Conservation (phyloP, 2,329 filamentous ascomycete genomes). For the Aureobasidium sp. region DNA sequence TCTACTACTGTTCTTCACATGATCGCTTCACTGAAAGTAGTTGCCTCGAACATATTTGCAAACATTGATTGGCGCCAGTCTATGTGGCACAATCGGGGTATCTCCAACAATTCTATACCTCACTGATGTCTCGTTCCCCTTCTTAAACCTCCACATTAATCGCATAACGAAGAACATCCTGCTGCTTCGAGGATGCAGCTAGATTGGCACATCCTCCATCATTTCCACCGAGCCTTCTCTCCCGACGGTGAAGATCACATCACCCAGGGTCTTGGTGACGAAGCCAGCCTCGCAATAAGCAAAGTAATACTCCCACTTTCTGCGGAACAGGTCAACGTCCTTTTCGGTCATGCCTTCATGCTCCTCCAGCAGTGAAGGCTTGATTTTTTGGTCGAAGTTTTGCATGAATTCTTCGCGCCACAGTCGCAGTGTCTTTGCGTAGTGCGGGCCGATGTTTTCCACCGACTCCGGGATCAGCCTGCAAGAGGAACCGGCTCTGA, state of each 20-base stretch:
- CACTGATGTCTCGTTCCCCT: neutral
- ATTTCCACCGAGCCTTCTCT: conserved; percentile 59
- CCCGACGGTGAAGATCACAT: conserved; percentile 64
- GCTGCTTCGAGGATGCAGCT: neutral
- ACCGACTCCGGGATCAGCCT: conserved; percentile 60
- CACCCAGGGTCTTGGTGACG: conserved; percentile 62
- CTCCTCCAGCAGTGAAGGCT: conserved; percentile 51
- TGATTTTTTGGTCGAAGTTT: conserved; percentile 56
- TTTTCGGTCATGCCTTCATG: conserved; percentile 53
- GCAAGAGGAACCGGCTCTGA: conserved; percentile 54
- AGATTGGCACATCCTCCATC: conserved; percentile 59
- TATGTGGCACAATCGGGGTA: conserved; percentile 7
- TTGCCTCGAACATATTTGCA: neutral
- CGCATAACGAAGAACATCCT: neutral
- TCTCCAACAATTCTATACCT: neutral
- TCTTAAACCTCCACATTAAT: neutral
- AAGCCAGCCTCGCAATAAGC: conserved; percentile 70
- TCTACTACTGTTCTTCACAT: neutral
- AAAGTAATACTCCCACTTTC: conserved; percentile 76
- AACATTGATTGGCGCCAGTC: neutral
- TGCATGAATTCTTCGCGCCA: conserved; percentile 62
- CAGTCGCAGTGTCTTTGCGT: conserved; percentile 59
- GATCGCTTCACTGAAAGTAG: neutral
- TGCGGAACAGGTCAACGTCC: conserved; percentile 59
- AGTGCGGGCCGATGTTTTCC: conserved; percentile 69